Conservation (phyloP, 2,329 filamentous ascomycete genomes). For the Annulohypoxylon truncatum region DNA sequence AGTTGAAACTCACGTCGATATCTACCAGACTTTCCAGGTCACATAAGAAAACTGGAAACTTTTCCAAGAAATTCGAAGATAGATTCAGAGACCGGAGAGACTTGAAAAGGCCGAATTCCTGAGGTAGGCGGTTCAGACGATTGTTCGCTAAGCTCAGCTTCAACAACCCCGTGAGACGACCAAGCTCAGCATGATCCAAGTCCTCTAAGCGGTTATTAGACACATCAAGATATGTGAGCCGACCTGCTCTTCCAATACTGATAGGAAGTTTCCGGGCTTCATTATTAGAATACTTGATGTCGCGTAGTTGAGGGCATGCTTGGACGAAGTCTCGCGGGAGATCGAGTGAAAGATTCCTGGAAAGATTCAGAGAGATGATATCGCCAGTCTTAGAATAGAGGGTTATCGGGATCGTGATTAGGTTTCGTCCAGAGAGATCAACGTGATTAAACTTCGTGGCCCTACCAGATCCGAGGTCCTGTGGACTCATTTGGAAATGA, state of each 20-base stretch:
- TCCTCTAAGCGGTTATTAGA: constrained; percentile 94
- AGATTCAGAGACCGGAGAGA: constrained; percentile 86
- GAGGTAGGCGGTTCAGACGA: constrained; percentile 79
- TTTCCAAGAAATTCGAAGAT: constrained; percentile 90
- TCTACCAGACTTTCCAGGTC: constrained; percentile 86
- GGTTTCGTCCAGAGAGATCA: constrained; percentile 87
- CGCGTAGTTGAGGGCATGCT: constrained; percentile 87
- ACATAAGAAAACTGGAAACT: constrained; percentile 87
- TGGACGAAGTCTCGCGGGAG: constrained; percentile 97
- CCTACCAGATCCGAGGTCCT: constrained; percentile 84
- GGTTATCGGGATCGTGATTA: constrained; percentile 93
- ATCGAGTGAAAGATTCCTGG: constrained; percentile 89
- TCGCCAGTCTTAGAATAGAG: constrained; percentile 92
- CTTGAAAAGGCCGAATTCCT: constrained; percentile 84
- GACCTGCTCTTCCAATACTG: constrained; percentile 83
- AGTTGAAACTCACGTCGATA: constrained; percentile 96
- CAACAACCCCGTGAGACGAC: constrained; percentile 78
- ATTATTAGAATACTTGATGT: constrained; percentile 96
- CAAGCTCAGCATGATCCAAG: constrained; percentile 84
- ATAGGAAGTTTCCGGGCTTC: constrained; percentile 87
- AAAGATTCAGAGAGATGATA: constrained; percentile 94
- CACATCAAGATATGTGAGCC: constrained; percentile 89
- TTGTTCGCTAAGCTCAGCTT: constrained; percentile 97
- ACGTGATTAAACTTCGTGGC: constrained; percentile 94
- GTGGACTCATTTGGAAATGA: constrained; percentile 77